phyloP scores from a whole-genome alignment of 345 rosid species.

The Salix koriyanagi region DNA sequence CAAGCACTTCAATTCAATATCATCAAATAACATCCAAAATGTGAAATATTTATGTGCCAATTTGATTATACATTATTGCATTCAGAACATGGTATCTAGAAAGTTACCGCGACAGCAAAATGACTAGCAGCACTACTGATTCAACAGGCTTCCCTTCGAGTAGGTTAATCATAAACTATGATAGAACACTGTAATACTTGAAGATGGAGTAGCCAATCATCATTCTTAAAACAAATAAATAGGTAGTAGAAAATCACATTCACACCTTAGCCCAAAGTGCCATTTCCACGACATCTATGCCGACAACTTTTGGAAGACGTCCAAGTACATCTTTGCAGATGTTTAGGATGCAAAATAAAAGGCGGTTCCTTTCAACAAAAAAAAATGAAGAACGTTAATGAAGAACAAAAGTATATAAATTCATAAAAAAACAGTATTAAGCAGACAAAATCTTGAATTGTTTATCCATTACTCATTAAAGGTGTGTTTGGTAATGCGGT shows the following conservation, averaged over 20 bases:
- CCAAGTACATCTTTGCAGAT: constrained; percentile 31
- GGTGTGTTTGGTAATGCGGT: neutral
- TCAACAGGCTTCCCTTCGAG: neutral
- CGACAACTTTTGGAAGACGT: constrained; percentile 33
- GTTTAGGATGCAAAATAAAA: constrained; percentile 29
- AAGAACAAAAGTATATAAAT: neutral
- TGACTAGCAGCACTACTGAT: neutral
- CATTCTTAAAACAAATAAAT: neutral
- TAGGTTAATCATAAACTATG: neutral
- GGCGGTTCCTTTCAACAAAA: constrained; percentile 22
- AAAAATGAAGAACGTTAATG: neutral
- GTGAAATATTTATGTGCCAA: neutral
- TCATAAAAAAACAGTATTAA: constrained; percentile 4
- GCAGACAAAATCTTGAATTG: neutral
- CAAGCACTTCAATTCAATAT: neutral
- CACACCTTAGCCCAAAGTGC: constrained; percentile 73
- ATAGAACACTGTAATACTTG: neutral
- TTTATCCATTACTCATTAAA: neutral
- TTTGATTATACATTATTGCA: neutral
- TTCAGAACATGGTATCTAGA: neutral
- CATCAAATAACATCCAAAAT: neutral
- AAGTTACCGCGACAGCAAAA: neutral
- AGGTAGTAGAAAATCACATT: constrained; percentile 9
- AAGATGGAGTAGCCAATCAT: constrained; percentile 9
- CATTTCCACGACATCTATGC: constrained; percentile 37